Evolutionary conservation across 1,284 basidiomycete species (phyloP).

Genomic region (Porphyrellus sp.): DNA sequence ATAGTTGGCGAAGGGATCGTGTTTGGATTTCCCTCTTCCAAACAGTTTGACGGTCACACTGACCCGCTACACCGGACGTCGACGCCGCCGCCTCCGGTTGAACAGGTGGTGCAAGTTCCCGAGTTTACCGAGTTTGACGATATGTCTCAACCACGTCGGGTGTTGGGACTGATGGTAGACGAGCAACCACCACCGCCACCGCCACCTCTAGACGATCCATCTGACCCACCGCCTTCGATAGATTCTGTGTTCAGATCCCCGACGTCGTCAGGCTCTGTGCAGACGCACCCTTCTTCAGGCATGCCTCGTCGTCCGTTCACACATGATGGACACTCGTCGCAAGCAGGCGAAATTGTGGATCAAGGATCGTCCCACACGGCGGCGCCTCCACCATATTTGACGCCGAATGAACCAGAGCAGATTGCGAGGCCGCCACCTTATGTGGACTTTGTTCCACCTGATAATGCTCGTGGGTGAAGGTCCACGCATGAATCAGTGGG

Average conservation of each 20-base stretch:
- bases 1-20: constrained; percentile 68
- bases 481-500: neutral
- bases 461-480: constrained; percentile 11
- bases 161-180: constrained; percentile 55
- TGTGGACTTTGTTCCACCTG: constrained; percentile 38
- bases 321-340: constrained; percentile 22
- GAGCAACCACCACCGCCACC: constrained; percentile 65
- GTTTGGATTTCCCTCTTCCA: constrained; percentile 65
- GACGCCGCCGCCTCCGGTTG: constrained; percentile 67
- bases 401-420: constrained; percentile 38
- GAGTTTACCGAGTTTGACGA: constrained; percentile 64
- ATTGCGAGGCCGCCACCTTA: constrained; percentile 42
- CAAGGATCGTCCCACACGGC: constrained; percentile 40
- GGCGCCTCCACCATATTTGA: constrained; percentile 52
- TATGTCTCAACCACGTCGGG: constrained; percentile 53
- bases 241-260: constrained; percentile 73
- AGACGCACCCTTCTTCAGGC: constrained; percentile 39
- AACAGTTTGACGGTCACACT: constrained; percentile 76
- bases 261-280: constrained; percentile 42
- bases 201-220: constrained; percentile 80
- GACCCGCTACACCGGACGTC: constrained; percentile 57
- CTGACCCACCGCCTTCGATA: constrained; percentile 78
- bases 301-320: constrained; percentile 37
- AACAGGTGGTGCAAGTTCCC: constrained; percentile 64
- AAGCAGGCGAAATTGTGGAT: constrained; percentile 32